A percentile compares a stretch with the other conserved stretches of the same genome.
Conservation (phyloP, 441 rosid species). For the Viola pubescens region DNA sequence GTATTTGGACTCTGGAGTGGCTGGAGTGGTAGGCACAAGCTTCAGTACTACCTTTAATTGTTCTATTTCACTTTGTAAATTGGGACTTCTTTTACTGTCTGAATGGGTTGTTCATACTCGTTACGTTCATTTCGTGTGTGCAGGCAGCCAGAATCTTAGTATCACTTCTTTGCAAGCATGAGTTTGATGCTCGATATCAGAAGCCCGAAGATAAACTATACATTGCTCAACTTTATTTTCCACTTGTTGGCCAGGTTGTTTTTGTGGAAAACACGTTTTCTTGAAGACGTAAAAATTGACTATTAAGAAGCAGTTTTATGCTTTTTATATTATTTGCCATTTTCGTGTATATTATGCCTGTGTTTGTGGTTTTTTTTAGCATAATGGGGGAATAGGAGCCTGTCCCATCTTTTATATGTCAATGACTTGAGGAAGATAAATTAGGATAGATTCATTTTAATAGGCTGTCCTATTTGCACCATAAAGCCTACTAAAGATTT, state of each 20-base stretch:
- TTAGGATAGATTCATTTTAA: too few relatives aligned
- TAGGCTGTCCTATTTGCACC: too few relatives aligned
- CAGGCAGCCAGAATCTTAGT: constrained; percentile 96
- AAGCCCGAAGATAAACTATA: constrained; percentile 99
- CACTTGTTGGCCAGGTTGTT: constrained; percentile 88
- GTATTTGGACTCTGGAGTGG: background rate
- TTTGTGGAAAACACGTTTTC: constrained; percentile 3
- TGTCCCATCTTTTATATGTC: too few relatives aligned
- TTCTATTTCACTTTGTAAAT: background rate
- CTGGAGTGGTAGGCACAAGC: background rate
- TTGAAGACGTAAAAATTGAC: too few relatives aligned
- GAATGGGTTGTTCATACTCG: background rate
- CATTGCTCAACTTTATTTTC: constrained; percentile 91
- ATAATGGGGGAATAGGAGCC: too few relatives aligned
- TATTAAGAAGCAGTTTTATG: too few relatives aligned
- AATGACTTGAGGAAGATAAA: too few relatives aligned
- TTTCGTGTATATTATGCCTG: too few relatives aligned
- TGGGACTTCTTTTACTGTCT: background rate
- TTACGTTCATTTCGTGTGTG: background rate
- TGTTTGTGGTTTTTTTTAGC: too few relatives aligned
- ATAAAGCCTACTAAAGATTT: too few relatives aligned
- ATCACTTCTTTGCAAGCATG: constrained; percentile 92
- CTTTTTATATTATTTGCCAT: too few relatives aligned
- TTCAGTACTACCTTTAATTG: background rate
- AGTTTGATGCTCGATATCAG: constrained; percentile 96